Conservation (phyloP, 2,329 filamentous ascomycete species). For the Penicillium decumbens region DNA sequence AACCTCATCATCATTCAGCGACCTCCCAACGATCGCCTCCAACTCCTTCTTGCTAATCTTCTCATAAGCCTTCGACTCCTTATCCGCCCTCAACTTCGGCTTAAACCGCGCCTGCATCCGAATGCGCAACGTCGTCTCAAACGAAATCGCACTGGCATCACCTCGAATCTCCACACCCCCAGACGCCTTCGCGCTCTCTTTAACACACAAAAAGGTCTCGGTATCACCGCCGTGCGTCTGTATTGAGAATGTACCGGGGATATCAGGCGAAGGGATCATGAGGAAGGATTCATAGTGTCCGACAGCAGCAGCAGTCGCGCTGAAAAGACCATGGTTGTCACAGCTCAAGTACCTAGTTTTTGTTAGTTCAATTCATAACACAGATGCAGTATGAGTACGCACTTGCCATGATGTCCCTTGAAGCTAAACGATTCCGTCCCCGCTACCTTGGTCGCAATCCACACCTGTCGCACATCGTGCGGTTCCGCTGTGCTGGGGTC, state of each 20-base stretch:
- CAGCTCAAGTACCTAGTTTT: constrained; percentile 63
- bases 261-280: constrained; percentile 58
- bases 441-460: constrained; percentile 78
- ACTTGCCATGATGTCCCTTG: constrained; percentile 86
- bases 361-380: neutral
- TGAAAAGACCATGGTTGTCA: constrained; percentile 75
- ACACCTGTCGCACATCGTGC: constrained; percentile 92
- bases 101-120: constrained; percentile 96
- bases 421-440: constrained; percentile 79
- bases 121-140: constrained; percentile 69
- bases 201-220: constrained; percentile 64
- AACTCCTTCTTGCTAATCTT: constrained; percentile 84
- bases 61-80: constrained; percentile 76
- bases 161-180: constrained; percentile 64
- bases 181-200: constrained; percentile 49
- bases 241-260: constrained; percentile 67
- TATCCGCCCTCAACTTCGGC: constrained; percentile 70
- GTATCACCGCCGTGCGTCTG: constrained; percentile 58
- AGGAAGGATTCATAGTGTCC: constrained; percentile 77
- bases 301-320: constrained; percentile 74
- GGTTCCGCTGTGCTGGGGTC: constrained; percentile 84
- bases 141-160: constrained; percentile 64
- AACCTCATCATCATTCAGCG: constrained; percentile 79
- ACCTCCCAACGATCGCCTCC: constrained; percentile 72
- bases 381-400: constrained; percentile 19